Base-by-base conservation (phyloP, 2,329 filamentous ascomycete species). In the Fusarium avenaceum region DNA sequence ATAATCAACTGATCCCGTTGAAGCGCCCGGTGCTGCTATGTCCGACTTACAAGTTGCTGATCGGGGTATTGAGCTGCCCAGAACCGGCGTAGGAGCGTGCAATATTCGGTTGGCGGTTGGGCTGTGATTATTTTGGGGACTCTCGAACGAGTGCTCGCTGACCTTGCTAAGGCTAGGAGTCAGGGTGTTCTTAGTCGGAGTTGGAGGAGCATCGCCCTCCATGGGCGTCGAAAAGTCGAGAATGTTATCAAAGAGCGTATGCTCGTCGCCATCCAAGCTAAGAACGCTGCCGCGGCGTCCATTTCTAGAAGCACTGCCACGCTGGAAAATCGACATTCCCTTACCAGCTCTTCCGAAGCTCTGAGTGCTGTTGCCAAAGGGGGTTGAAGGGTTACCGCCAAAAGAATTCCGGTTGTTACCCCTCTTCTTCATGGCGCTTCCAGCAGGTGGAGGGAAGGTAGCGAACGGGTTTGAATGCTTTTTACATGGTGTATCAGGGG, bases 401-500 rank as follows among this genome's bases (percentile, higher is more conserved):
- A 96, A 94, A 13, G 92, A 90, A 66, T 92, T 90, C 63, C 89
- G 87, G 58, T 75, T 80, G 57, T 89, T 87, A 67, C 88, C 72
- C 86, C 86, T 76, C 89, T 86, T 76, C 79, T 90, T 91, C 55
- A 90, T 84, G 10, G 84, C 83, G 70, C 86, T 90, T 52, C 88
- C 89, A 14, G 83, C 82, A 1, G 82, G 82, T 2, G 85, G 86
- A 1, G 89, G 88, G 78, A 87, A 87, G 51, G 91, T 88, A 72
- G 91, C 85, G 80, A 94, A 88, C 58, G 90, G 81, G 70, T 88
- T 90, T 6, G 85, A 83, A 53, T 91, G 90, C 76, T 96, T 94
- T 82, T 98, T 99, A 80, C 96, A 98, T 2, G 96, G 96, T 2
- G 96, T 99, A 76, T 98, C 96, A 1, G 96, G 95, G 84, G 97